Percentiles rank a stretch among this genome's conserved stretches.
Conservation (phyloP, 169 alveolate genomes). For the Plasmodium coatneyi region DNA sequence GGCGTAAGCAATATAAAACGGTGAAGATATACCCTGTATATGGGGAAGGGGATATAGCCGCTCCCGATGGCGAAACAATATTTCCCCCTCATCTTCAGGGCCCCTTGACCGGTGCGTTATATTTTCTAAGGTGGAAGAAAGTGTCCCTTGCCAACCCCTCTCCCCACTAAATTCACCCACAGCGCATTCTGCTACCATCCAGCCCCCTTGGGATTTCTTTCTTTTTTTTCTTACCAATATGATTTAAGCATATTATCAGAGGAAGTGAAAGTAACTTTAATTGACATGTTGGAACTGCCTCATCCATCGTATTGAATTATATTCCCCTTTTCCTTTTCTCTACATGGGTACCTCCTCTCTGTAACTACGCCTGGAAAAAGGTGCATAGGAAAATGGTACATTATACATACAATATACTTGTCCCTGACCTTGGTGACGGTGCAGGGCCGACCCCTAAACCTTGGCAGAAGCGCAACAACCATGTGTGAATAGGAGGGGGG, state of each 20-base stretch:
- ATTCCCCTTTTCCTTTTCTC: background rate
- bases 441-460: background rate
- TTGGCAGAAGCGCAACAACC: background rate
- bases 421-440: background rate
- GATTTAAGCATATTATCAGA: background rate
- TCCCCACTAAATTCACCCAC: constrained; percentile 23
- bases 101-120: background rate
- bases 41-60: no score
- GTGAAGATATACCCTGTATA: background rate
- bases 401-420: background rate
- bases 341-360: background rate
- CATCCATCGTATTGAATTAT: background rate
- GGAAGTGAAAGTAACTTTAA: background rate
- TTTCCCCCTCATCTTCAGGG: background rate
- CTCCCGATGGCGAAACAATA: no score
- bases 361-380: background rate
- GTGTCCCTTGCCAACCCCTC: constrained; percentile 11
- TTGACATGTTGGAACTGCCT: background rate
- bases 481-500: background rate
- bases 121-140: background rate
- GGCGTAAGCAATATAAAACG: background rate
- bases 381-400: background rate
- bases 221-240: background rate
- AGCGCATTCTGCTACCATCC: background rate
- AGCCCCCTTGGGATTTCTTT: background rate